Evolutionary conservation across 2,329 filamentous ascomycete genomes (phyloP).

Genomic region (Phaeosphaeria sp.): DNA sequence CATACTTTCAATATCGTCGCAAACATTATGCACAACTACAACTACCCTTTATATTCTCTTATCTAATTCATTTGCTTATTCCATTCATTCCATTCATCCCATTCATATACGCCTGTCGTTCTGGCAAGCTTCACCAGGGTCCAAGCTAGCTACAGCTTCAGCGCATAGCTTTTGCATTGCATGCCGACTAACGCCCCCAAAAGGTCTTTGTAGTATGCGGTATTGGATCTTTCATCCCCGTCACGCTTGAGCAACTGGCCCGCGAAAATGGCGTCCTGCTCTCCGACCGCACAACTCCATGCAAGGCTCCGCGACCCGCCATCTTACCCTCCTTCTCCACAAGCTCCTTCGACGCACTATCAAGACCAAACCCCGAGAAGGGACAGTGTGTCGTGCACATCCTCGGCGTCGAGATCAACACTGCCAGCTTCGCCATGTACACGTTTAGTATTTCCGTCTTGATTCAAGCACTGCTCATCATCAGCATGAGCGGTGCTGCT

Average conservation of each 20-base stretch:
- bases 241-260: slow-evolving; percentile 90
- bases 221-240: slow-evolving; percentile 86
- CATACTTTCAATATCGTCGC: background rate
- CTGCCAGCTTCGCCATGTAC: slow-evolving; percentile 97
- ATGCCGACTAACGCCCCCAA: slow-evolving; percentile 18
- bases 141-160: slow-evolving; percentile 1
- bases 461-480: slow-evolving; percentile 86
- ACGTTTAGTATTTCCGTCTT: slow-evolving; percentile 94
- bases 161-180: background rate
- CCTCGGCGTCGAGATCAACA: slow-evolving; percentile 87
- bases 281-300: slow-evolving; percentile 77
- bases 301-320: slow-evolving; percentile 68
- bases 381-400: slow-evolving; percentile 82
- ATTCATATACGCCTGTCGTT: background rate
- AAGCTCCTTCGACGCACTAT: slow-evolving; percentile 16
- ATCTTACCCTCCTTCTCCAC: slow-evolving; percentile 31
- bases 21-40: background rate
- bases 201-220: slow-evolving; percentile 90
- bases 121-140: slow-evolving; percentile 6
- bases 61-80: too few relatives aligned
- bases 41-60: too few relatives aligned
- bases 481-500: slow-evolving; percentile 94
- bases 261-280: slow-evolving; percentile 89
- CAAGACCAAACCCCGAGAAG: slow-evolving; percentile 34
- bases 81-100: background rate